Evolutionary conservation across 495 filamentous ascomycete species (phyloP).

Genomic region (Astrocystis sublimbata): DNA sequence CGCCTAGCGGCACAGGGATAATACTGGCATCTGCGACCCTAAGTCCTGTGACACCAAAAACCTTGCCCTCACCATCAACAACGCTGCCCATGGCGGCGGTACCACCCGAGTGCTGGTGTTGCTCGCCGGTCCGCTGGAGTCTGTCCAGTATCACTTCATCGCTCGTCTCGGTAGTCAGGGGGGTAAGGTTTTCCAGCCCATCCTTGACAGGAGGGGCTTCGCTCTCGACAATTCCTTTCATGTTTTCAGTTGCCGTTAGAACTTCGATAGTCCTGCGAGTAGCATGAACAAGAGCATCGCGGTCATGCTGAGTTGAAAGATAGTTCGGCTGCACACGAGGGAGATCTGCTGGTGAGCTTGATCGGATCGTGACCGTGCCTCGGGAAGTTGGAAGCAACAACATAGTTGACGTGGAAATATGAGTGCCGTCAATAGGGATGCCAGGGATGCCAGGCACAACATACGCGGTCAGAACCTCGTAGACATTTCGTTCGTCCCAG

Average conservation of each 20-base stretch:
- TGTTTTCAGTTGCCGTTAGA: slow-evolving; percentile 1
- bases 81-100: slow-evolving; percentile 57
- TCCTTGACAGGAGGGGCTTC: slow-evolving; percentile 18
- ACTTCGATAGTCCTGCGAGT: slow-evolving; percentile 7
- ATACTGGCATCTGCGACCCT: slow-evolving; percentile 62
- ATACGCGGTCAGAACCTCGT: slow-evolving; percentile 17
- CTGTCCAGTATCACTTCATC: slow-evolving; percentile 21
- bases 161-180: slow-evolving; percentile 17
- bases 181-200: slow-evolving; percentile 14
- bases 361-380: slow-evolving; percentile 37
- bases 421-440: slow-evolving; percentile 40
- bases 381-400: slow-evolving; percentile 39
- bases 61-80: slow-evolving; percentile 51
- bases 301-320: slow-evolving; percentile 16
- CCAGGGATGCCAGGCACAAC: slow-evolving; percentile 18
- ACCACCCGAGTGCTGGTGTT: slow-evolving; percentile 47
- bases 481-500: slow-evolving; percentile 19
- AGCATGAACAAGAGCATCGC: slow-evolving; percentile 20
- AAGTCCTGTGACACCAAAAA: slow-evolving; percentile 51
- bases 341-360: slow-evolving; percentile 22
- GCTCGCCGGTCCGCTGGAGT: slow-evolving; percentile 19
- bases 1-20: slow-evolving; percentile 38
- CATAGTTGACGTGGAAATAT: slow-evolving; percentile 38
- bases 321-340: slow-evolving; percentile 16
- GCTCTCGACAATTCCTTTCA: slow-evolving; percentile 19